Evolutionary conservation across 2,329 filamentous ascomycete genomes (phyloP), one percentile per base, ranked within the genome.

Genomic region (Diaporthe citrichinensis): DNA sequence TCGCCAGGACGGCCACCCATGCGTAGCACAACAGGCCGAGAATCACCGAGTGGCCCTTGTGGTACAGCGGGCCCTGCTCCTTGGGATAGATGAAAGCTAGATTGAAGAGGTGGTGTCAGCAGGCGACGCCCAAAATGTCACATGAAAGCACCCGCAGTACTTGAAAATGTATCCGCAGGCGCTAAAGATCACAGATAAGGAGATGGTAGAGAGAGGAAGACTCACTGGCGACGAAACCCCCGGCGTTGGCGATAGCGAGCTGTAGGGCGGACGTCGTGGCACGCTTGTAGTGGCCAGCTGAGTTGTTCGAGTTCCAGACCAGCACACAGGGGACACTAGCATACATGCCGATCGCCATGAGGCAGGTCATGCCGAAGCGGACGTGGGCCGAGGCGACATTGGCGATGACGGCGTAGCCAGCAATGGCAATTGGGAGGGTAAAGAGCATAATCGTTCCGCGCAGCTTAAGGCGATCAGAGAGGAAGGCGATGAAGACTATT

Each of bases 231-330:
- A 94, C 91, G 78, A 94, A 93, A 0, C 92, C 92, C 61, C 92
- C 92, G 10, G 88, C 89, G 78, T 94, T 94, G 0, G 92, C 92
- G 78, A 94, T 90, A 1, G 90, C 89, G 36, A 94, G 85, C 81
- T 94, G 92, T 78, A 94, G 79, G 0, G 90, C 92, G 1, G 89
- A 90, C 0, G 92, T 92, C 0, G 92, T 94, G 0, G 93, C 92
- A 20, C 92, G 85, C 81, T 94, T 94, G 80, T 94, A 94, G 80
- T 94, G 92, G 0, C 90, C 91, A 0, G 92, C 91, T 0, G 89
- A 91, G 80, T 94, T 94, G 80, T 93, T 93, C 2, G 90, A 90
- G 77, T 92, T 89, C 92, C 92, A 94, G 1, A 89, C 91, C 14
- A 94, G 83, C 4, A 93, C 88, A 25, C 88, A 90, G 0, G 92